These are phyloP conservation scores for Hypoxylon fragiforme DNA, from an alignment of 495 filamentous ascomycete genomes.

Conservation along the genomic window DNA sequence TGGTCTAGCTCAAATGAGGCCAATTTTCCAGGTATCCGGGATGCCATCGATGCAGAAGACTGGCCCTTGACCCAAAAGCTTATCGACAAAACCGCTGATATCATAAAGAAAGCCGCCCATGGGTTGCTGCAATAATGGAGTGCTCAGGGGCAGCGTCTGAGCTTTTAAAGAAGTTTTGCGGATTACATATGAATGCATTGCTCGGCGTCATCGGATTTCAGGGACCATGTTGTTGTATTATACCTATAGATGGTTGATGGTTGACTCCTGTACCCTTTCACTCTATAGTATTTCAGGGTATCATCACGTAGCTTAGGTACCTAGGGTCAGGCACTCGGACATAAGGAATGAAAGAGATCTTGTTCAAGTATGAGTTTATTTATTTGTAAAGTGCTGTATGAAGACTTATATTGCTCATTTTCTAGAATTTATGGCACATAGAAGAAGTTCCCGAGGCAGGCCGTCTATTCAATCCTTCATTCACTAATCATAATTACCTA, in stretches of 20 bases:
- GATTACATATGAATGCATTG: slow-evolving; percentile 26
- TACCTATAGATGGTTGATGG: slow-evolving; percentile 21
- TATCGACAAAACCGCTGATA: slow-evolving; percentile 71
- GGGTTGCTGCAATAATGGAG: slow-evolving; percentile 45
- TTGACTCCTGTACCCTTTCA: not conserved
- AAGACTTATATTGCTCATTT: too few species aligned
- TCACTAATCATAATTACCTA: too few species aligned
- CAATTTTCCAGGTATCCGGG: slow-evolving; percentile 83
- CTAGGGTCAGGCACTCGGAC: slow-evolving; percentile 4
- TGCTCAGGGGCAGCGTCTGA: not conserved
- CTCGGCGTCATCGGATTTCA: slow-evolving; percentile 21
- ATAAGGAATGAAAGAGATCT: slow-evolving; percentile 2
- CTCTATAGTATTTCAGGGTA: slow-evolving; percentile 26
- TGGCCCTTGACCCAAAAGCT: slow-evolving; percentile 70
- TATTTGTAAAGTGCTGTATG: not conserved
- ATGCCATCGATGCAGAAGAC: slow-evolving; percentile 72
- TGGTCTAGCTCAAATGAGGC: slow-evolving; percentile 77
- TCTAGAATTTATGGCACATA: not conserved
- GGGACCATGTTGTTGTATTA: slow-evolving; percentile 16
- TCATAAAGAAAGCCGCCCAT: slow-evolving; percentile 66
- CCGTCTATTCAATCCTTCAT: too few species aligned
- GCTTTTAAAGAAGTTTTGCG: slow-evolving; percentile 2
- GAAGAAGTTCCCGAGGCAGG: too few species aligned
- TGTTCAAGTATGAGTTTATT: slow-evolving; percentile 1
- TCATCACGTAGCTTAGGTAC: slow-evolving; percentile 18